Percentiles rank a stretch among this genome's conserved stretches.
phyloP scores from a whole-genome alignment of 2,329 filamentous ascomycete species.

The Sclerotinia borealis region DNA sequence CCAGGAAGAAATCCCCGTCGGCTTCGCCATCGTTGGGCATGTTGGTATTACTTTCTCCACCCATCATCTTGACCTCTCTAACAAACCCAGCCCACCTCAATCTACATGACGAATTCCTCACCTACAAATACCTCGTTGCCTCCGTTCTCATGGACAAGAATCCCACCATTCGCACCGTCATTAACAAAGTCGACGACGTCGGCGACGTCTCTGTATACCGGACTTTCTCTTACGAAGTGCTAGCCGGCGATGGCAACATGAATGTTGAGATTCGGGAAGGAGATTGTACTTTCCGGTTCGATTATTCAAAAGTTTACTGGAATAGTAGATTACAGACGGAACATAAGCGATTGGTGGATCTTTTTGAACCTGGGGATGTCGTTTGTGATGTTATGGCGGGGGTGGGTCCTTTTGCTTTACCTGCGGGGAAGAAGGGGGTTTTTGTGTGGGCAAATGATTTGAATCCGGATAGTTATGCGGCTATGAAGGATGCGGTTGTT shows the following conservation, averaged over 20 bases:
- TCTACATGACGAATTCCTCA: constrained; percentile 72
- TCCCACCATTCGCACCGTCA: constrained; percentile 72
- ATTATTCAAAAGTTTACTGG: constrained; percentile 98
- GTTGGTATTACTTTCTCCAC: constrained; percentile 50
- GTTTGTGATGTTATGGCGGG: constrained; percentile 97
- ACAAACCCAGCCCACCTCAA: constrained; percentile 70
- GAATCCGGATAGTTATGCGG: constrained; percentile 80
- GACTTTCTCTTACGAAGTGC: constrained; percentile 87
- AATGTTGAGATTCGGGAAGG: constrained; percentile 79
- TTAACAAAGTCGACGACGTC: constrained; percentile 91
- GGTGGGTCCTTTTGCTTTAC: constrained; percentile 89
- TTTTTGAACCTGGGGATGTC: constrained; percentile 78
- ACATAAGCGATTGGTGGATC: constrained; percentile 69
- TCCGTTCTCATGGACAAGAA: constrained; percentile 89
- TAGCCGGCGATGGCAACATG: constrained; percentile 75
- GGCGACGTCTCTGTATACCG: constrained; percentile 80
- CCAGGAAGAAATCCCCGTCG: constrained; percentile 73
- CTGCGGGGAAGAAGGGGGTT: constrained; percentile 80
- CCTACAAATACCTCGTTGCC: constrained; percentile 81
- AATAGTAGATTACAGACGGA: constrained; percentile 88
- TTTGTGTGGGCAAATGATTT: constrained; percentile 98
- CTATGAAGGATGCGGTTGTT: constrained; percentile 61
- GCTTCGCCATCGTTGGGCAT: constrained; percentile 85
- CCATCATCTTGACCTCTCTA: neutral
- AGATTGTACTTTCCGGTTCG: constrained; percentile 81